phyloP scores from a whole-genome alignment of 2,329 filamentous ascomycete species.

The Tolypocladium cylindrosporum region DNA sequence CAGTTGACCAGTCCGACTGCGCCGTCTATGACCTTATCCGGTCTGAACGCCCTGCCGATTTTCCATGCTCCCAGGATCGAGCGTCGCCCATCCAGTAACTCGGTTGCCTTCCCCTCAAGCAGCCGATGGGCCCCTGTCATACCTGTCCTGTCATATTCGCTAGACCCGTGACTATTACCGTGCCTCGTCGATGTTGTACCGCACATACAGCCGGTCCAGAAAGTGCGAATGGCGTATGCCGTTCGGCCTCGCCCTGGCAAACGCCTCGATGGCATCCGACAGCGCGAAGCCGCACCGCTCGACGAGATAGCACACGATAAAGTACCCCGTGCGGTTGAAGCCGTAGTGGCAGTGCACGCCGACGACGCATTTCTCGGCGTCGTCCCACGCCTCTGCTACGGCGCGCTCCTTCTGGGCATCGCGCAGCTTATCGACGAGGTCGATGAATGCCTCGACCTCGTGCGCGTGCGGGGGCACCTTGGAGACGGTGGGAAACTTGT shows the following conservation, averaged over 20 bases:
- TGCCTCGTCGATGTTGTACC: conserved; percentile 42
- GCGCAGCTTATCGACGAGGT: conserved; percentile 49
- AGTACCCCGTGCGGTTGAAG: conserved; percentile 88
- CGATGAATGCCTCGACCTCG: conserved; percentile 45
- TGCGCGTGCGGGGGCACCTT: conserved; percentile 66
- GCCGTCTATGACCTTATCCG: not conserved
- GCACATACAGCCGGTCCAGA: conserved; percentile 69
- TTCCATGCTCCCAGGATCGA: not conserved
- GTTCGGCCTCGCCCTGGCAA: conserved; percentile 61
- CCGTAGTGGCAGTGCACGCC: conserved; percentile 94
- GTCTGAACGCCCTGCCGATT: not conserved
- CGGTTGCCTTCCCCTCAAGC: not conserved
- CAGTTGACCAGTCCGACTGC: not conserved
- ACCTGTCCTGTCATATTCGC: not conserved
- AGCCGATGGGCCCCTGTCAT: not conserved
- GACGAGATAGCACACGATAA: conserved; percentile 84
- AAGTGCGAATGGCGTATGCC: conserved; percentile 90
- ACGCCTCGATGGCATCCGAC: conserved; percentile 69
- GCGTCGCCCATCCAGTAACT: too few relatives aligned
- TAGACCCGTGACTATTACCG: not conserved
- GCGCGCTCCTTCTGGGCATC: conserved; percentile 34
- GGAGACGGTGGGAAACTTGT: conserved; percentile 86
- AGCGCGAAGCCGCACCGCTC: conserved; percentile 65
- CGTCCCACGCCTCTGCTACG: conserved; percentile 27
- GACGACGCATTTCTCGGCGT: conserved; percentile 39